Evolutionary conservation across 164 flowering plant genomes (phyloP), one percentile per base, ranked within the genome.

Genomic region (Euptelea pleiosperma): DNA sequence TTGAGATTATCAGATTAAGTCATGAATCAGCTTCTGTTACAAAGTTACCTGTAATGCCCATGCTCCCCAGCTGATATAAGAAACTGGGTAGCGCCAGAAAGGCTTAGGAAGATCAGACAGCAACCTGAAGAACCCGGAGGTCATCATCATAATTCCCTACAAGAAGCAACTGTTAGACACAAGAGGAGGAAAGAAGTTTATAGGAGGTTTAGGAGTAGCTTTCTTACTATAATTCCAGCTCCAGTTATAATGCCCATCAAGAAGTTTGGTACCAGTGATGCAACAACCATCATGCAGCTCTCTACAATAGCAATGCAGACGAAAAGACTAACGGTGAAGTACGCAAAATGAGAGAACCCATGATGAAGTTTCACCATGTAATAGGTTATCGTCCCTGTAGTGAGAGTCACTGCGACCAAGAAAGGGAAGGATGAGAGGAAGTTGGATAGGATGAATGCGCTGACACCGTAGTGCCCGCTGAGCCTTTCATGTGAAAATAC

Each of bases 91-190:
- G 35, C 96, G 87, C 97, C 97, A 87, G 36, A 91, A 64, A 5
- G 70, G 66, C 70, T 87, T 91, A 10, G 97, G 97, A 70, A 87
- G 82, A 68, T 90, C 95, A 46, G 87, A 77, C 42, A 86, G 77
- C 62, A 79, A 60, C 2, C 93, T 76, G 66, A 90, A 90, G 75
- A 81, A 87, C 5, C 95, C 95, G 16, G 92, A 70, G 1, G 89
- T 79, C 95, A 91, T 79, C 89, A 86, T 86, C 73, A 86, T 63
- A 33, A 87, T 81, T 19, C 93, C 96, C 95, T 91, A 61, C 49
- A 48, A 1, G 11, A 19, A 41, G 0, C 18, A 41, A 61, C 7
- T 30, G 21, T 34, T 3, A 24, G 21, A 37, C 2, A 22, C 1
- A 18, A 8, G 37, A 35, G 3, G 8, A 35, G 1, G 3, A 3